Evolutionary conservation across 2,329 filamentous ascomycete species (phyloP), one percentile per base, ranked within the genome.

Genomic region (Fusarium marasasianum): DNA sequence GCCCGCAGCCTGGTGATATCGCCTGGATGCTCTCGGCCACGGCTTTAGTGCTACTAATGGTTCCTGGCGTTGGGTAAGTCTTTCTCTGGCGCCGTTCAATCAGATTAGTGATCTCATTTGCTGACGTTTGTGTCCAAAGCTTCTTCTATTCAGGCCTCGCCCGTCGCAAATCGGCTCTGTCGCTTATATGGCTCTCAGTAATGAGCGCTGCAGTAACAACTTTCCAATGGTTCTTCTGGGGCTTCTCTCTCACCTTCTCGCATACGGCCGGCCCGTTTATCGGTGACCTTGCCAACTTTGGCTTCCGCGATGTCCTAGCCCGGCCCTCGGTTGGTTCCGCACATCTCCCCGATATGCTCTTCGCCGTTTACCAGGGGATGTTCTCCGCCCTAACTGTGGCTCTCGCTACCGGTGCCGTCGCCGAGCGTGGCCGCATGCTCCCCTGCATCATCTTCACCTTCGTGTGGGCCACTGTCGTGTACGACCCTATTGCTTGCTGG

Each of bases 191-290:
- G 94, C 91, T 97, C 31, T 96, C 94, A 8, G 87, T 97, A 80
- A 97, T 97, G 93, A 90, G 94, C 26, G 91, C 92, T 3, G 94
- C 92, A 18, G 92, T 97, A 57, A 92, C 94, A 41, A 92, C 91
- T 33, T 97, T 97, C 83, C 94, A 97, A 82, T 98, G 95, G 95
- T 97, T 97, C 86, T 94, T 96, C 87, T 96, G 94, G 94, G 94
- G 94, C 45, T 96, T 94, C 81, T 95, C 93, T 9, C 84, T 96
- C 17, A 90, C 93, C 54, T 96, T 95, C 81, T 96, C 94, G 22
- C 94, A 96, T 83, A 87, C 88, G 5, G 92, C 93, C 33, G 91
- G 92, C 53, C 89, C 86, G 47, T 97, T 90, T 81, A 93, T 97
- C 72, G 94, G 94, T 66, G 88, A 95, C 77, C 86, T 97, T 33